Evolutionary conservation across 2,329 filamentous ascomycete species (phyloP).

Genomic region (Scedosporium minutisporum): DNA sequence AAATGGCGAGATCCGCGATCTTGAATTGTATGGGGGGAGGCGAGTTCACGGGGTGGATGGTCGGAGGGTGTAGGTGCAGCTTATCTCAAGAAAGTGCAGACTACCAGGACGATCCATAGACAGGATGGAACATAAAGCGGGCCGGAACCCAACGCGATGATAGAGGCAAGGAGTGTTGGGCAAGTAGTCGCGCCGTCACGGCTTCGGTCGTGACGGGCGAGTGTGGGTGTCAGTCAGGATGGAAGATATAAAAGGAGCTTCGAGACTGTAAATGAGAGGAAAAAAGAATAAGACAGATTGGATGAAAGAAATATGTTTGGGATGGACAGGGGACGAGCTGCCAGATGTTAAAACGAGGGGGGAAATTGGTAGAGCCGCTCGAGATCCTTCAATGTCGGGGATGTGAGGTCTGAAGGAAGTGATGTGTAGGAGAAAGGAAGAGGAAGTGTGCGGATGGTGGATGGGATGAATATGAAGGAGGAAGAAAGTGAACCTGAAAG

Average conservation of each 20-base stretch:
- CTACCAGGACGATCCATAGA: neutral
- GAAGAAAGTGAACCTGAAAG: slow-evolving; percentile 12
- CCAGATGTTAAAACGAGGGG: neutral
- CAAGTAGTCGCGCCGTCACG: slow-evolving; percentile 3
- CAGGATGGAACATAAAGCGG: neutral
- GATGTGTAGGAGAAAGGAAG: slow-evolving; percentile 11
- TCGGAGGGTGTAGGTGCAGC: neutral
- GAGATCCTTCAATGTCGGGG: neutral
- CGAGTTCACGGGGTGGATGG: neutral
- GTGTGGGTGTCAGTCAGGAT: slow-evolving; percentile 4
- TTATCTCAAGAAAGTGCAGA: neutral
- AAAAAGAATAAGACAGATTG: neutral
- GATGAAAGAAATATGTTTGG: neutral
- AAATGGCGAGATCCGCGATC: neutral
- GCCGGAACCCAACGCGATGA: neutral
- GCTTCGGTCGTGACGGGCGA: slow-evolving; percentile 1
- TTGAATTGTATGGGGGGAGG: neutral
- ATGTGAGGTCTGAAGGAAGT: slow-evolving; percentile 11
- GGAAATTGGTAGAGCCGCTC: neutral
- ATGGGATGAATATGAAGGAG: slow-evolving; percentile 11
- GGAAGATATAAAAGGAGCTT: slow-evolving; percentile 3
- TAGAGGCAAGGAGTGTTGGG: neutral
- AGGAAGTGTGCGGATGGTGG: slow-evolving; percentile 4
- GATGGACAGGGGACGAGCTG: neutral
- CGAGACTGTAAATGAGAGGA: neutral